phyloP scores from a whole-genome alignment of 805 yeast species.

The Kodamaea sagamina region DNA sequence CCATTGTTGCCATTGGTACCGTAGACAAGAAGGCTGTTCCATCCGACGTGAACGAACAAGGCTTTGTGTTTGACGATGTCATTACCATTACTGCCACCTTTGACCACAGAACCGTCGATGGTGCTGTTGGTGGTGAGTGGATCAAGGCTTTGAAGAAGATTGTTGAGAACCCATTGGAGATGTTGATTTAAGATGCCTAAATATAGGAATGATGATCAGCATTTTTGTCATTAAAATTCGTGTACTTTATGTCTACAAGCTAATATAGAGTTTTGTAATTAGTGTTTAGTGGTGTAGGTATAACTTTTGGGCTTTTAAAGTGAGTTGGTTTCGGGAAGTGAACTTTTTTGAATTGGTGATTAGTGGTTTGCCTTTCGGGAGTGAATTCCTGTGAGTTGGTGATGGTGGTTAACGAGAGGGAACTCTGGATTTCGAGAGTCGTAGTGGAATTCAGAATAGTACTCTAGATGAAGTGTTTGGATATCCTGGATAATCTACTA shows the following conservation, averaged over 20 bases:
- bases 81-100: slow-evolving; percentile 94
- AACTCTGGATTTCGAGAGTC: too few relatives aligned
- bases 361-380: too few relatives aligned
- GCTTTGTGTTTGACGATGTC: slow-evolving; percentile 88
- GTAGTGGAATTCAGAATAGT: too few relatives aligned
- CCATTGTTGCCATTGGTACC: slow-evolving; percentile 94
- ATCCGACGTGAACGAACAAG: slow-evolving; percentile 86
- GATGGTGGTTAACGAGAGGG: too few relatives aligned
- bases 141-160: slow-evolving; percentile 89
- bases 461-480: too few relatives aligned
- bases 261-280: slow-evolving; percentile 2
- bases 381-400: too few relatives aligned
- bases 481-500: too few relatives aligned
- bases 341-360: background rate
- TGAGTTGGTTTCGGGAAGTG: background rate
- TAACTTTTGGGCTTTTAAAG: too few relatives aligned
- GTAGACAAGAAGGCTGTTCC: slow-evolving; percentile 90
- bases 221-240: slow-evolving; percentile 4
- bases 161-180: slow-evolving; percentile 93
- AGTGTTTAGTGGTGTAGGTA: too few relatives aligned
- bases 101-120: slow-evolving; percentile 97
- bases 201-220: background rate
- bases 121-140: slow-evolving; percentile 97
- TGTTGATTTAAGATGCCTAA: slow-evolving; percentile 83
- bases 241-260: slow-evolving; percentile 2